A percentile compares a stretch with the other conserved stretches of the same genome.
phyloP scores from a whole-genome alignment of 176 grass and related monocot species.

The Eleusine coracana region DNA sequence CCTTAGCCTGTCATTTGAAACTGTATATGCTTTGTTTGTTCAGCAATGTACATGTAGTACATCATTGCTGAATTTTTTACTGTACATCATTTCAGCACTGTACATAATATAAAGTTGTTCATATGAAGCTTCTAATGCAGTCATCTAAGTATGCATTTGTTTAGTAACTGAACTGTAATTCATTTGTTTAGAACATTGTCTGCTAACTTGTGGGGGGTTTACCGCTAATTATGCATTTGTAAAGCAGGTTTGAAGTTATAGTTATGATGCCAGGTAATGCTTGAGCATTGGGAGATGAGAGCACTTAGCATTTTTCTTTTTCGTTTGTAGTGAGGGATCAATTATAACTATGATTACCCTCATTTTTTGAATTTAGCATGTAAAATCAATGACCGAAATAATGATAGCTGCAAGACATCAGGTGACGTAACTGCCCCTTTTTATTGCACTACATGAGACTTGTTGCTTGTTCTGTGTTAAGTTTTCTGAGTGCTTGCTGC shows the following conservation, averaged over 20 bases:
- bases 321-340: background rate
- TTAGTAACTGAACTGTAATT: background rate
- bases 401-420: background rate
- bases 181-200: background rate
- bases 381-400: background rate
- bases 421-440: background rate
- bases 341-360: background rate
- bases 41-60: no score
- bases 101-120: slow-evolving; percentile 9
- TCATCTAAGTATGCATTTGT: slow-evolving; percentile 1
- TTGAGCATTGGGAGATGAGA: background rate
- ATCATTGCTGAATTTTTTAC: no score
- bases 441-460: background rate
- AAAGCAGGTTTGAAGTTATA: background rate
- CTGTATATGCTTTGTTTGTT: background rate
- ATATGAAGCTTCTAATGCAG: background rate
- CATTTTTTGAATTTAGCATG: background rate
- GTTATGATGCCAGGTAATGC: background rate
- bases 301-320: background rate
- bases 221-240: background rate
- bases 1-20: slow-evolving; percentile 5
- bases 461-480: background rate
- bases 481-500: background rate
- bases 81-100: background rate
- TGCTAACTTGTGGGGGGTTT: background rate